These are phyloP conservation scores for Selenicereus undatus DNA, from an alignment of 148 eudicot species.

Conservation along the genomic window DNA sequence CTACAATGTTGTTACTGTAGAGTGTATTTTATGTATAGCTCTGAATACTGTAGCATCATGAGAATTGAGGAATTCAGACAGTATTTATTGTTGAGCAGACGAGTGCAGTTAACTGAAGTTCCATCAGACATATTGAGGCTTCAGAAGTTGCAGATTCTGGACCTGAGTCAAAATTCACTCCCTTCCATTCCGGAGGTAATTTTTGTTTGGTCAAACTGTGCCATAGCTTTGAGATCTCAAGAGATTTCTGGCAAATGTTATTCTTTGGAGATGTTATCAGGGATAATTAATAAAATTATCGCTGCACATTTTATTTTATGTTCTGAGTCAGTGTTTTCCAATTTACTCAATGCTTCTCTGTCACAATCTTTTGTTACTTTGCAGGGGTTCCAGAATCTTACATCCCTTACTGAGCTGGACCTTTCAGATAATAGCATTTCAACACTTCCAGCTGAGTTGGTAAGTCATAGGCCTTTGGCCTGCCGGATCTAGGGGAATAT, in stretches of 20 bases:
- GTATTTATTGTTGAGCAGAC: slow-evolving; percentile 39
- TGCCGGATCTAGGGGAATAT: background rate
- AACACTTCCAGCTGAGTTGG: slow-evolving; percentile 78
- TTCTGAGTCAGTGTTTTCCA: background rate
- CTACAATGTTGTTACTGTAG: background rate
- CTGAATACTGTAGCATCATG: background rate
- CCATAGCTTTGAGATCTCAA: background rate
- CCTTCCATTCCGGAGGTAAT: slow-evolving; percentile 57
- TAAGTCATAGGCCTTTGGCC: slow-evolving; percentile 27
- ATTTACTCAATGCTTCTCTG: background rate
- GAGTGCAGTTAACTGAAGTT: slow-evolving; percentile 66
- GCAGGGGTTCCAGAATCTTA: slow-evolving; percentile 74
- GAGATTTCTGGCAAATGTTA: background rate
- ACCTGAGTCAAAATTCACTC: slow-evolving; percentile 77
- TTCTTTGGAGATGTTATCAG: background rate
- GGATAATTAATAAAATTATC: background rate
- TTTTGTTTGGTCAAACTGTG: background rate
- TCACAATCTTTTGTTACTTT: slow-evolving; percentile 10
- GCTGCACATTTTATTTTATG: slow-evolving; percentile 1
- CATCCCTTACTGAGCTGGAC: slow-evolving; percentile 76
- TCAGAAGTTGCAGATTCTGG: slow-evolving; percentile 70
- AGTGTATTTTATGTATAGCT: background rate
- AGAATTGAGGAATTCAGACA: background rate
- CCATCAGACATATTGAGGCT: slow-evolving; percentile 55
- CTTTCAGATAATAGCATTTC: slow-evolving; percentile 77